phyloP scores from a whole-genome alignment of 306 rosid genomes.

The Fagus crenata region DNA sequence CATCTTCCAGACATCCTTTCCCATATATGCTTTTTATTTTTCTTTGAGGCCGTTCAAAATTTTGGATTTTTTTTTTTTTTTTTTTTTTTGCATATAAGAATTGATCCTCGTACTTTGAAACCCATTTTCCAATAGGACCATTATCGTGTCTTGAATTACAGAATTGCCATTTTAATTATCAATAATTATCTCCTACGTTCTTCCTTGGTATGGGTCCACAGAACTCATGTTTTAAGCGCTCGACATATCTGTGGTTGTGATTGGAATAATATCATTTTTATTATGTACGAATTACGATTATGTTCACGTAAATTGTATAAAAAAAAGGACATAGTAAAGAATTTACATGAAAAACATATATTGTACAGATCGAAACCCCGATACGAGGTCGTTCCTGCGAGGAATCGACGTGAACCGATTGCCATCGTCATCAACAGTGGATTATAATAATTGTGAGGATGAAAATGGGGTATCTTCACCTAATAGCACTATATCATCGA shows the following conservation, averaged over 20 bases:
- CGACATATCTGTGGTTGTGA: too few species aligned
- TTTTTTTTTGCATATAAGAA: background rate
- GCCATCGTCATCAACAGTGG: constrained; percentile 33
- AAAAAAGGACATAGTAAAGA: background rate
- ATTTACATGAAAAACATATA: constrained; percentile 14
- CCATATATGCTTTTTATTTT: background rate
- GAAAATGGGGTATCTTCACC: constrained; percentile 82
- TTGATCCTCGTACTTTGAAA: background rate
- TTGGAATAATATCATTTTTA: too few species aligned
- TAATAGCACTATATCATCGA: constrained; percentile 86
- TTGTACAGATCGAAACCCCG: constrained; percentile 50
- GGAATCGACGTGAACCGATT: constrained; percentile 60
- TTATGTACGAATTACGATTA: background rate
- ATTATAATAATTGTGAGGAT: constrained; percentile 36
- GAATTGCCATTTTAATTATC: constrained; percentile 9
- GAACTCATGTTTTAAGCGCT: too few species aligned
- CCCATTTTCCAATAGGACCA: background rate
- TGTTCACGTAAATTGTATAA: background rate
- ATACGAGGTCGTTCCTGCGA: constrained; percentile 46
- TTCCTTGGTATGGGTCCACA: too few species aligned
- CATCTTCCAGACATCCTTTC: background rate
- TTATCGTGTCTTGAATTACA: constrained; percentile 6
- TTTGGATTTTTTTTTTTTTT: background rate
- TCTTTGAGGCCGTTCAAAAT: background rate
- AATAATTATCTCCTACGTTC: too few species aligned